Base-by-base conservation (phyloP, 139 green algal species). In the Astrephomene gubernaculifera region DNA sequence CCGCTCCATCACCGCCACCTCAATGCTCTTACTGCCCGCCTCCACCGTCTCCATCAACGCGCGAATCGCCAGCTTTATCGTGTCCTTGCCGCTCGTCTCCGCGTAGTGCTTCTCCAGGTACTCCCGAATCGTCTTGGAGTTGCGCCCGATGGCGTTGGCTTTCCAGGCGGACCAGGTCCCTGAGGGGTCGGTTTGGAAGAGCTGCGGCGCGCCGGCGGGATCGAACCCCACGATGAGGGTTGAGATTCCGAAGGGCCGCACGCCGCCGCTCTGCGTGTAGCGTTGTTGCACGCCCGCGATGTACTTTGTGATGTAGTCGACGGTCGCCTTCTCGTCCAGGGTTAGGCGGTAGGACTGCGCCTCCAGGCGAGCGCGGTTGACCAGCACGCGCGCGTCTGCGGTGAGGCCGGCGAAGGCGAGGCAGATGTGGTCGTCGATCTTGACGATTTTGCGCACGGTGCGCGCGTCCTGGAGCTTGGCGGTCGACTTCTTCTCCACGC, bases 81-180 rank as follows among this genome's bases (percentile, higher is more conserved):
- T 96, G 35, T 95, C 95, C 25, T 90, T 76, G 24, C 95, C 96
- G 2, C 68, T 89, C 8, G 87, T 95, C 74, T 98, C 94, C 38
- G 89, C 86, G 49, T 97, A 99, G 83, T 98, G 92, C 95, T 99
- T 99, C 90, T 99, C 98, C 74, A 99, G 89, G 86, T 96, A 99
- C 91, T 99, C 98, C n/a, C 97, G 92, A 27, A 98, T 94, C 33
- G 96, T 98, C 86, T 99, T 99, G 64, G 92, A 96, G 92, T 99
- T 99, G 79, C 97, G 89, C 31, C 98, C 98, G 63, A 98, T 99
- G 7, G 97, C 96, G 70, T 98, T 98, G 22, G 97, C 98, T 86
- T 99, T 99, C 98, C 98, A 99, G 17, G 94, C 96, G 9, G 94
- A 96, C 93, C 96, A 98, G 60, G 94, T 99, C 31, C 98, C 98